Base-by-base conservation (phyloP, 2,329 filamentous ascomycete genomes). In the Aspergillus sp. region DNA sequence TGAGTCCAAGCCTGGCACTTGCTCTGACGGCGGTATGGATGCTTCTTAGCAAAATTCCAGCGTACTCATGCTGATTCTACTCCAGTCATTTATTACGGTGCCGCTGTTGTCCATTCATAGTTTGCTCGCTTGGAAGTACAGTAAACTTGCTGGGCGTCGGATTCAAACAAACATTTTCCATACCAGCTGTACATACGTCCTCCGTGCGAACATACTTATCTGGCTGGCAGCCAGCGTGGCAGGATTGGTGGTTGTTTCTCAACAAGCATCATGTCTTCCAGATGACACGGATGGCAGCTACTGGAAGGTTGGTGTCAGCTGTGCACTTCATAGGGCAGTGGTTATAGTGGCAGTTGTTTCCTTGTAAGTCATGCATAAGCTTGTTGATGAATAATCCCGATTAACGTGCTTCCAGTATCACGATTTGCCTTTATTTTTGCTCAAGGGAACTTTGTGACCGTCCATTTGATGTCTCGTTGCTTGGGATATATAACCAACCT, bases 51-150 rank as follows among this genome's bases (percentile, higher is more conserved):
- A n/a, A 36, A n/a, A 3, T 8, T 4, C 9, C 6, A 7, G 26
- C 19, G 1, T 29, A 19, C 8, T 36, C n/a, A 40, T 7, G 43
- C 30, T 52, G 5, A 55, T 42, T 8, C 10, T 9, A 19, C 7
- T 8, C 28, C n/a, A 69, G 64, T 64, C 63, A 3, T 64, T 66
- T 29, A 51, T 66, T n/a, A 64, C 66, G 0, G 54, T 69, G 1
- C 63, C 65, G 1, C 59, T 69, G 27, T 57, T 66, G 10, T 53
- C 54, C 27, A 52, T 70, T 4, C 66, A 69, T 41, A 66, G 64
- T 26, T 52, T 69, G n/a, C 60, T 69, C 32, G 65, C 65, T 3
- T 67, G 64, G 64, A 63, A 67, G 42, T 65, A 65, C 43, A 64
- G 63, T 39, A 61, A 58, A 12, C 60, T 63, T 4, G 48, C 52